Conservation (phyloP, 441 rosid species). For the Hypseocharis bilobata region DNA sequence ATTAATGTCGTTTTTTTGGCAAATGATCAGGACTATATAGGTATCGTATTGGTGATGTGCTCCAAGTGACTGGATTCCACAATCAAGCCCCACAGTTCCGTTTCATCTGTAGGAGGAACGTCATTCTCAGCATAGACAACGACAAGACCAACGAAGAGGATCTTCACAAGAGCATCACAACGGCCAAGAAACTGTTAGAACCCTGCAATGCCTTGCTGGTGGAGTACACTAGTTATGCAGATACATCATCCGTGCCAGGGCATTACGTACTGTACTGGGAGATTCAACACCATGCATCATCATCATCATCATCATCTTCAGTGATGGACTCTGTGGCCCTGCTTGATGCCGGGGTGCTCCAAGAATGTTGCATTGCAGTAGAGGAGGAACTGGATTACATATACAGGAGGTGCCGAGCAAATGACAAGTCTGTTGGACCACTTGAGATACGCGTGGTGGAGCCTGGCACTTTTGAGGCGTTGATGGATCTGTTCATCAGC, state of each 20-base stretch:
- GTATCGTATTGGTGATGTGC: constrained; percentile 78
- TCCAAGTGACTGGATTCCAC: constrained; percentile 73
- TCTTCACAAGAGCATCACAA: constrained; percentile 66
- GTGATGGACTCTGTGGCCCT: constrained; percentile 16
- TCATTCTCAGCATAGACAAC: constrained; percentile 70
- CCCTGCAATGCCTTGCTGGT: constrained; percentile 46
- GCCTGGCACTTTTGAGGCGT: constrained; percentile 51
- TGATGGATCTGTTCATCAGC: constrained; percentile 67
- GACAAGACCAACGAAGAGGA: constrained; percentile 93
- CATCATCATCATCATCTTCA: no score
- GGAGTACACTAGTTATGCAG: constrained; percentile 83
- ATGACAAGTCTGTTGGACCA: constrained; percentile 61
- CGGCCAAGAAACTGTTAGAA: constrained; percentile 54
- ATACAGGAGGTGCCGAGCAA: constrained; percentile 62
- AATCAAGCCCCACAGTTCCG: constrained; percentile 74
- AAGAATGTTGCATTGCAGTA: constrained; percentile 61
- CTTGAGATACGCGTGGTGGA: constrained; percentile 73
- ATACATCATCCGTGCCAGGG: constrained; percentile 68
- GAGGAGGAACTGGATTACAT: constrained; percentile 74
- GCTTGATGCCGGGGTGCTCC: constrained; percentile 33
- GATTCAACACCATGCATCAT: constrained; percentile 29
- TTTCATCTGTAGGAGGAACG: constrained; percentile 84
- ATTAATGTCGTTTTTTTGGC: neutral
- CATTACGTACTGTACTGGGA: constrained; percentile 89
- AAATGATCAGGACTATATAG: constrained; percentile 47